phyloP scores from a whole-genome alignment of 441 rosid species.

The Pelargonium australe region DNA sequence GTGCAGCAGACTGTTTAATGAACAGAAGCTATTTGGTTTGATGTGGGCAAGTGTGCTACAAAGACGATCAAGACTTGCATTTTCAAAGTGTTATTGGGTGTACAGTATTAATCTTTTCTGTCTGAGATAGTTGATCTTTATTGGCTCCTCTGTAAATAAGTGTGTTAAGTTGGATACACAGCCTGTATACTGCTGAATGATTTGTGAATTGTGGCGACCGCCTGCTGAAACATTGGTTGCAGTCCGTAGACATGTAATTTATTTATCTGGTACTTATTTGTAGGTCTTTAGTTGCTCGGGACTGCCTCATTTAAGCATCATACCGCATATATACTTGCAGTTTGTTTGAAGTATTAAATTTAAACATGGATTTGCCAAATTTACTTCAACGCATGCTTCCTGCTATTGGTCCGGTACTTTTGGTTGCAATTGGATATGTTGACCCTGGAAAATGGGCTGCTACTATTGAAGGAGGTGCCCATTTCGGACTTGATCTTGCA shows the following conservation, averaged over 20 bases:
- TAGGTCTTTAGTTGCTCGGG: constrained; percentile 24
- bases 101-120: constrained; percentile 12
- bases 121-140: constrained; percentile 15
- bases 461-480: constrained; percentile 83
- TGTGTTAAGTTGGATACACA: constrained; percentile 17
- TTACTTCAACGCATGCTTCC: constrained; percentile 51
- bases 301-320: constrained; percentile 21
- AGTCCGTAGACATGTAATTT: constrained; percentile 30
- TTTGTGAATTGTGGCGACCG: constrained; percentile 19
- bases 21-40: constrained; percentile 21
- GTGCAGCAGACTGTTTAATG: constrained; percentile 14
- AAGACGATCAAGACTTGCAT: constrained; percentile 17
- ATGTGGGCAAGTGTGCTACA: constrained; percentile 11
- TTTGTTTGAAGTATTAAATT: constrained; percentile 17
- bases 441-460: constrained; percentile 99
- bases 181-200: constrained; percentile 15
- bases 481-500: constrained; percentile 69
- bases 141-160: constrained; percentile 6
- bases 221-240: constrained; percentile 16
- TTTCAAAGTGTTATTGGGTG: constrained; percentile 7
- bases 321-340: constrained; percentile 9
- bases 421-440: constrained; percentile 75
- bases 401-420: constrained; percentile 56
- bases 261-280: constrained; percentile 19
- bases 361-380: constrained; percentile 23